These are phyloP conservation scores for Fusarium lyarnte DNA, from an alignment of 2,329 filamentous ascomycete species.

Conservation along the genomic window DNA sequence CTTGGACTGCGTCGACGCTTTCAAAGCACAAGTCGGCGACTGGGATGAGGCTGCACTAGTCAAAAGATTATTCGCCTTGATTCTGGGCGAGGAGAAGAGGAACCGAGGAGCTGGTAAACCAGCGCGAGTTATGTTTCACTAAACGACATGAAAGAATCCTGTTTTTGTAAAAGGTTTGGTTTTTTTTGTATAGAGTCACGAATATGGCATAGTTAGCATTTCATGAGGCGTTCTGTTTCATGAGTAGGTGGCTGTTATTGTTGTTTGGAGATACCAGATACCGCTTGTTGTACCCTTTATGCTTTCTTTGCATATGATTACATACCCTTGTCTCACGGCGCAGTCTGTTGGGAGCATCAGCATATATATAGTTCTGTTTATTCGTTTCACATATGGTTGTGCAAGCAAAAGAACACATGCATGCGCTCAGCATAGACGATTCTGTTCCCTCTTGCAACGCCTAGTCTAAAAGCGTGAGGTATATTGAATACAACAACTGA, in stretches of 20 bases:
- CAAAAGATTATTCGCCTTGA: conserved; percentile 62
- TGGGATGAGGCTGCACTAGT: conserved; percentile 62
- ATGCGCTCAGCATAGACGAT: conserved; percentile 36
- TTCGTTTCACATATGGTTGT: conserved; percentile 8
- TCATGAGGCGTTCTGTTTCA: conserved; percentile 37
- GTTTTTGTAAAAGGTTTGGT: not conserved
- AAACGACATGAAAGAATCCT: not conserved
- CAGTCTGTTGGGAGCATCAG: not conserved
- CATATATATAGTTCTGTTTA: conserved; percentile 2
- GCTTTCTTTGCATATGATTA: conserved; percentile 14
- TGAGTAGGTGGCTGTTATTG: conserved; percentile 16
- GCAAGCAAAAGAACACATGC: conserved; percentile 17
- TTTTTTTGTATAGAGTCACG: conserved; percentile 19
- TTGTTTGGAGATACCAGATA: conserved; percentile 38
- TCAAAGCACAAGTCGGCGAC: conserved; percentile 56
- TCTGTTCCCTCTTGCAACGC: conserved; percentile 44
- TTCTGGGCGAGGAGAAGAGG: conserved; percentile 59
- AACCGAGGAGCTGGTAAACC: conserved; percentile 21
- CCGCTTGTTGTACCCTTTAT: conserved; percentile 22
- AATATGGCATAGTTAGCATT: conserved; percentile 32
- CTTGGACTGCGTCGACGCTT: conserved; percentile 66
- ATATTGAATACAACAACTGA: conserved; percentile 46
- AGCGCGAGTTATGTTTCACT: conserved; percentile 47
- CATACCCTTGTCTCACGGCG: conserved; percentile 16
- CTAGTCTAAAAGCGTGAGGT: conserved; percentile 44